Conservation (phyloP, 805 yeast species). For the Kluyveromyces dobzhanskii region DNA sequence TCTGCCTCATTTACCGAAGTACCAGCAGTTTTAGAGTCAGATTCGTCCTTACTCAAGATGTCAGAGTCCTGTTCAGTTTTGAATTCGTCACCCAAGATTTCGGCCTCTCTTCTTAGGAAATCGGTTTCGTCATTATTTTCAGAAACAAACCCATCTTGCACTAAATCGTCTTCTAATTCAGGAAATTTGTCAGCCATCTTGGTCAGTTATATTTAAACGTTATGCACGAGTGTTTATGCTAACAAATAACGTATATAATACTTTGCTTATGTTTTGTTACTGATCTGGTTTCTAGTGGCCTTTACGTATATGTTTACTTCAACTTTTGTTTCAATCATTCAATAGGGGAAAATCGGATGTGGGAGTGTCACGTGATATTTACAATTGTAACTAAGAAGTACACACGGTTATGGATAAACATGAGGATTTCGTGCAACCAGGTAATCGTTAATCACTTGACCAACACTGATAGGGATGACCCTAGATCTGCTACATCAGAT, state of each 20-base stretch:
- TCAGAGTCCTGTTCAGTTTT: slow-evolving; percentile 54
- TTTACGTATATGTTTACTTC: too few relatives aligned
- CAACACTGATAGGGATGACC: slow-evolving; percentile 19
- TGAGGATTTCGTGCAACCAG: too few relatives aligned
- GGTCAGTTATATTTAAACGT: background rate
- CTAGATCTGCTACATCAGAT: slow-evolving; percentile 25
- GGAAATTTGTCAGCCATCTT: slow-evolving; percentile 72
- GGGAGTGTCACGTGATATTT: too few relatives aligned
- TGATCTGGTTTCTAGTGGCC: too few relatives aligned
- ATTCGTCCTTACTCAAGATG: slow-evolving; percentile 34
- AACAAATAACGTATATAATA: too few relatives aligned
- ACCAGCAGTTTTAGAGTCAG: slow-evolving; percentile 34
- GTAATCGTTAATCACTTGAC: slow-evolving; percentile 11
- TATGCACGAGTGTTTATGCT: too few relatives aligned
- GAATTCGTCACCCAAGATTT: slow-evolving; percentile 63
- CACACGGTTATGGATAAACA: too few relatives aligned
- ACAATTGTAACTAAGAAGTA: too few relatives aligned
- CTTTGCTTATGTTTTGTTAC: too few relatives aligned
- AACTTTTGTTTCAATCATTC: too few relatives aligned
- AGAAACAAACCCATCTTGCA: slow-evolving; percentile 21
- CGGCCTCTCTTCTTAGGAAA: slow-evolving; percentile 61
- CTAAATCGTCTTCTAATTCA: slow-evolving; percentile 44
- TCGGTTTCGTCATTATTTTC: slow-evolving; percentile 39
- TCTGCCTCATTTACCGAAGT: slow-evolving; percentile 4
- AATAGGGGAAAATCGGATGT: too few relatives aligned